Percentiles rank a stretch among this genome's conserved stretches.
These are phyloP conservation scores for Cruciata laevipes DNA, from an alignment of 257 asterid genomes.

Conservation along the genomic window DNA sequence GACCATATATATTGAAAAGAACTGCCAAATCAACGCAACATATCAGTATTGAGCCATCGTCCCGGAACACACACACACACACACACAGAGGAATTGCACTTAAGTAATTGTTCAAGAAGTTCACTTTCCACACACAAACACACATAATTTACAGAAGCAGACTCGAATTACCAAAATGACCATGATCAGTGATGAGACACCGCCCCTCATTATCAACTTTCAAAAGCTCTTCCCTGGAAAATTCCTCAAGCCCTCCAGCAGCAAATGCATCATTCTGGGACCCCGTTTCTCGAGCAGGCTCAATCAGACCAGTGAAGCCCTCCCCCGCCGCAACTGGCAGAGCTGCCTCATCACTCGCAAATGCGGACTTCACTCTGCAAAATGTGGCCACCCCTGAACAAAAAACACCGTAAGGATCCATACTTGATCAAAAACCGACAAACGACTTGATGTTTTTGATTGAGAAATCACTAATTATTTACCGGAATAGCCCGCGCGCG, in stretches of 20 bases:
- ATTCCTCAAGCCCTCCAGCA: slow-evolving; percentile 50
- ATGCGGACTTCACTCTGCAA: slow-evolving; percentile 81
- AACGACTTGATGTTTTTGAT: not conserved
- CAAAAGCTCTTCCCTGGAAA: slow-evolving; percentile 64
- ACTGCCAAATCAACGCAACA: slow-evolving; percentile 41
- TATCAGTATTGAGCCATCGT: slow-evolving; percentile 9
- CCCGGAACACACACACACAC: not conserved
- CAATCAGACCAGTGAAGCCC: slow-evolving; percentile 81
- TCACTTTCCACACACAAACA: not conserved
- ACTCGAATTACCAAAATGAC: slow-evolving; percentile 67
- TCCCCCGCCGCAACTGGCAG: slow-evolving; percentile 87
- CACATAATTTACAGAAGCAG: not conserved
- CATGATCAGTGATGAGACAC: slow-evolving; percentile 83
- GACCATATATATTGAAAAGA: slow-evolving; percentile 88
- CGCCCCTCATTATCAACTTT: slow-evolving; percentile 93
- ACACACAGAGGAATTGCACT: not conserved
- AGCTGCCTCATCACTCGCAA: slow-evolving; percentile 66
- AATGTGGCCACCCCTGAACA: slow-evolving; percentile 87
- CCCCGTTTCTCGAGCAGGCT: slow-evolving; percentile 34
- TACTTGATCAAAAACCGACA: not conserved
- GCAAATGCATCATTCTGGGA: slow-evolving; percentile 36
- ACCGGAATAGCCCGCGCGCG: slow-evolving; percentile 93
- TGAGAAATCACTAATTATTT: no score
- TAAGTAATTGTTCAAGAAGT: not conserved
- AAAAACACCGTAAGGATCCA: slow-evolving; percentile 3